A percentile compares a stretch with the other conserved stretches of the same genome.
Evolutionary conservation across 805 yeast genomes (phyloP).

Genomic region (Metschnikowia koreensis): DNA sequence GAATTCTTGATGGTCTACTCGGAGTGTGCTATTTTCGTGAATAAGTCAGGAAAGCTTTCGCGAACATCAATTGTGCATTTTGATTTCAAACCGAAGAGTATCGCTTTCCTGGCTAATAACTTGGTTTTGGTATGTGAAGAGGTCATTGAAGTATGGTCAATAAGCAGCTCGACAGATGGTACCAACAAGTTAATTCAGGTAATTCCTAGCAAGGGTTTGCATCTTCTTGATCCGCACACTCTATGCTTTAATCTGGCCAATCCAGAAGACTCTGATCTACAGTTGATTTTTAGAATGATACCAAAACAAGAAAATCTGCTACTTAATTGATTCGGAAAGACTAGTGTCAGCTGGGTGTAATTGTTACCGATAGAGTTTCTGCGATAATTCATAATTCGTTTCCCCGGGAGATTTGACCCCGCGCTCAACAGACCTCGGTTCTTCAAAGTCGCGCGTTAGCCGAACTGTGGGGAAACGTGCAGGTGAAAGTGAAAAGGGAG

Average conservation of each 20-base stretch:
- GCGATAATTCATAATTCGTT: too few species aligned
- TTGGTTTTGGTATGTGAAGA: slow-evolving; percentile 57
- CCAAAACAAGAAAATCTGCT: background rate
- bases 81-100: slow-evolving; percentile 36
- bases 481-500: background rate
- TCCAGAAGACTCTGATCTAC: slow-evolving; percentile 61
- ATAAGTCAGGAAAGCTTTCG: slow-evolving; percentile 55
- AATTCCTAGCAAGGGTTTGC: slow-evolving; percentile 66
- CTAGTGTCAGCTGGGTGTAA: too few species aligned
- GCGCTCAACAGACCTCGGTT: background rate
- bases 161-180: slow-evolving; percentile 45
- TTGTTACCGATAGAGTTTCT: too few species aligned
- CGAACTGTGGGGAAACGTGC: slow-evolving; percentile 7
- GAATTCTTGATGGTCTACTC: slow-evolving; percentile 66
- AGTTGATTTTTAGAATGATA: slow-evolving; percentile 43
- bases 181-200: slow-evolving; percentile 59
- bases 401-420: too few species aligned
- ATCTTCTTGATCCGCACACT: slow-evolving; percentile 23
- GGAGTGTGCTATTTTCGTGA: slow-evolving; percentile 65
- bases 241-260: slow-evolving; percentile 53
- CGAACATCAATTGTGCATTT: slow-evolving; percentile 44
- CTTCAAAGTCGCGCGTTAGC: background rate
- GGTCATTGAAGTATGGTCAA: slow-evolving; percentile 65
- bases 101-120: slow-evolving; percentile 34
- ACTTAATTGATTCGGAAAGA: background rate